A percentile compares a stretch with the other conserved stretches of the same genome.
phyloP scores from a whole-genome alignment of 2,329 filamentous ascomycete genomes.

The Phyllachora maydis region DNA sequence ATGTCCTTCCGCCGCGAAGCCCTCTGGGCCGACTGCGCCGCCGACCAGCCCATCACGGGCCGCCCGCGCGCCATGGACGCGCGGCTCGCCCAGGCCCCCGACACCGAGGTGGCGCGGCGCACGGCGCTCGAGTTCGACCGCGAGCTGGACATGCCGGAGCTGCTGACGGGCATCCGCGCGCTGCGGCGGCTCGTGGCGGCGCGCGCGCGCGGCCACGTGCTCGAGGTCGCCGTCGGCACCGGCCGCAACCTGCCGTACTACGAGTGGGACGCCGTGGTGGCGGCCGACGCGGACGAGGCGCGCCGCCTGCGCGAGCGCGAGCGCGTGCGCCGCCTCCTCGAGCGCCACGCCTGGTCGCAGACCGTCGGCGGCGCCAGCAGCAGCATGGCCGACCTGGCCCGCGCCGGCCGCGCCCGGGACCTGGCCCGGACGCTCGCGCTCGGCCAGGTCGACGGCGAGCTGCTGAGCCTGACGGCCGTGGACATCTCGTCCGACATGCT shows the following conservation, averaged over 20 bases:
- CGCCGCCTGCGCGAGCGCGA: constrained; percentile 5
- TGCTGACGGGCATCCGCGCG: constrained; percentile 30
- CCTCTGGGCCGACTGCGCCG: too few relatives aligned
- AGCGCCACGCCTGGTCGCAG: constrained; percentile 2
- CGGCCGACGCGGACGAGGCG: constrained; percentile 5
- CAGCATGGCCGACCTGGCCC: too few relatives aligned
- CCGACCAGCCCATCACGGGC: constrained; percentile 20
- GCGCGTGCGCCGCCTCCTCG: constrained; percentile 5
- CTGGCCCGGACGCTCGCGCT: too few relatives aligned
- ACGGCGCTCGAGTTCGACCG: constrained; percentile 34
- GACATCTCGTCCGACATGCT: constrained; percentile 42
- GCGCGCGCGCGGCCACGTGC: constrained; percentile 30
- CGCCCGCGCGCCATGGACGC: constrained; percentile 22
- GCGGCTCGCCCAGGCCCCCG: constrained; percentile 1
- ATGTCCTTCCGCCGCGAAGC: too few relatives aligned
- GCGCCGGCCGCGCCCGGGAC: too few relatives aligned
- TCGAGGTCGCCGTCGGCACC: constrained; percentile 42
- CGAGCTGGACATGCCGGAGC: constrained; percentile 34
- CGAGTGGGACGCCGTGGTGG: constrained; percentile 24
- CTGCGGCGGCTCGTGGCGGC: constrained; percentile 26
- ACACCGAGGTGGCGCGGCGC: constrained; percentile 12
- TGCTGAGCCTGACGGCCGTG: constrained; percentile 38
- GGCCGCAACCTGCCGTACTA: constrained; percentile 40
- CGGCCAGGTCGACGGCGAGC: constrained; percentile 8
- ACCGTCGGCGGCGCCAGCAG: constrained; percentile 2